Evolutionary conservation across 176 grass and related monocot genomes (phyloP), one percentile per base, ranked within the genome.

Genomic region (Poa pratensis): DNA sequence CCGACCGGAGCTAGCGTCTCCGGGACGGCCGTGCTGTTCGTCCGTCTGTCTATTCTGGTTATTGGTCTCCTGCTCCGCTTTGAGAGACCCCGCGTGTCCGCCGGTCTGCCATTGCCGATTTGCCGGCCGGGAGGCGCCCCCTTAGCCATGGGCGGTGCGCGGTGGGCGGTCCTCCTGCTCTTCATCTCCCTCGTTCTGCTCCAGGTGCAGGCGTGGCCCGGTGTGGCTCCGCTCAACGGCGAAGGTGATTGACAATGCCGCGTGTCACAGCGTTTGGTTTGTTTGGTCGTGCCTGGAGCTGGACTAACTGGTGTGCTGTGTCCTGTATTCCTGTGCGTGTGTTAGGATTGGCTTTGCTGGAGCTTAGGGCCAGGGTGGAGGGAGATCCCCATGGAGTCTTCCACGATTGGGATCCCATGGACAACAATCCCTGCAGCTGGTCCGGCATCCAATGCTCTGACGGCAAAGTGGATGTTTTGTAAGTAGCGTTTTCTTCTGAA

Each of bases 401-500:
- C 28, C 37, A 88, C 53, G 91, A 98, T 82, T 98, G 93, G 93
- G 88, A 95, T 80, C 80, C 85, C 16, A 84, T 73, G 51, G 89
- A 83, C 68, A 81, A 49, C 78, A 83, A 80, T 27, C 91, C 96
- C 0, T 98, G 93, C 77, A 35, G 80, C 80, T 98, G 91, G 93
- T 85, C 73, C 6, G 89, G 93, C n/a, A 86, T 95, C 74, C 83
- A 83, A 55, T 95, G 96, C 82, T 75, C 85, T 80, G 96, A 87
- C 62, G 87, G 80, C 86, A 88, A 94, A 76, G 96, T 98, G 61
- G 91, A 95, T 77, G 92, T 87, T 85, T 53, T 95, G 93, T 98
- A 94, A 90, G 93, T 89, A 53, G 75, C 80, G 80, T 82, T 61
- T 73, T 60, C 59, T 39, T 74, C 35, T 14, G n/a, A 23, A 12